Conservation (phyloP, 495 filamentous ascomycete species). For the Neurospora sublineolata region DNA sequence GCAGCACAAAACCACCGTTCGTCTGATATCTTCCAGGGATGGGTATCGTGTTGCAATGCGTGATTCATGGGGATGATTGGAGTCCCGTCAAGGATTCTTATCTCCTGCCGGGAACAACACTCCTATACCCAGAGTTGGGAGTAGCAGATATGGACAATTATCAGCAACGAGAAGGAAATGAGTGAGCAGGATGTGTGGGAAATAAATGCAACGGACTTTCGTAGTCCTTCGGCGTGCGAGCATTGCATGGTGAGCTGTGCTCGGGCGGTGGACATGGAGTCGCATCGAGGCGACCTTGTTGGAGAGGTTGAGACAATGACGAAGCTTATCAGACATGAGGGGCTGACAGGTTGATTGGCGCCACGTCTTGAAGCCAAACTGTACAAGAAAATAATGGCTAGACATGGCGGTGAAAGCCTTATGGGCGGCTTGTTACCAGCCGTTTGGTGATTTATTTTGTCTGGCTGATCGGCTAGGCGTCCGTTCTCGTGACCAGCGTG, state of each 20-base stretch:
- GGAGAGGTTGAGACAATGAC: conserved; percentile 12
- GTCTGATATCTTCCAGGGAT: not conserved
- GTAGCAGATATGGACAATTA: not conserved
- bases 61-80: not conserved
- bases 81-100: not conserved
- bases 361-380: not conserved
- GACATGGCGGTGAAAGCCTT: not conserved
- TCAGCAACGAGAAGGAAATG: not conserved
- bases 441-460: not conserved
- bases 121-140: not conserved
- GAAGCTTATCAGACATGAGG: conserved; percentile 13
- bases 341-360: conserved; percentile 11
- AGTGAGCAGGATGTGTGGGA: not conserved
- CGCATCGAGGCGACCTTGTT: not conserved
- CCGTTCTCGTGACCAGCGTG: not conserved
- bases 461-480: not conserved
- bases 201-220: too few species aligned
- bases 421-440: not conserved
- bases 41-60: not conserved
- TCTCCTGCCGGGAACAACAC: not conserved
- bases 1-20: not conserved
- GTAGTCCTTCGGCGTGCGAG: too few species aligned
- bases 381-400: not conserved
- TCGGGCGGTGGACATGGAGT: not conserved
- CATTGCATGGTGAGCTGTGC: not conserved